Evolutionary conservation across 108 stramenopile genomes (phyloP).

Genomic region (Cyclotella sp.): DNA sequence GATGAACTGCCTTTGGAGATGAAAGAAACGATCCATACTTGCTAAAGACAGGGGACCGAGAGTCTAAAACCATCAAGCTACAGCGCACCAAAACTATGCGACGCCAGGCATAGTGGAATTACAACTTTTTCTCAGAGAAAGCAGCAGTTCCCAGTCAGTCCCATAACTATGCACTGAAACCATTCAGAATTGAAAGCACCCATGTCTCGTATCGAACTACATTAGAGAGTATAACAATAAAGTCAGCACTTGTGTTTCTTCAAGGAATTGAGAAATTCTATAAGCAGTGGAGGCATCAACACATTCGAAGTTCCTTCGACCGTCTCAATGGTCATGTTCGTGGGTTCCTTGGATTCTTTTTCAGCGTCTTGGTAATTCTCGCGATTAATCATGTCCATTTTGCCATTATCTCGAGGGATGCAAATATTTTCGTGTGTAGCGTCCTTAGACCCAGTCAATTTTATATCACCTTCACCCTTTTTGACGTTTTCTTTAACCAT

Average conservation of each 20-base stretch:
- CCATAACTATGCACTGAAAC: no score
- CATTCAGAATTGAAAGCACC: no score
- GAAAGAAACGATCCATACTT: no score
- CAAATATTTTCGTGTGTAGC: neutral
- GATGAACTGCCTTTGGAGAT: no score
- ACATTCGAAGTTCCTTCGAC: constrained; percentile 32
- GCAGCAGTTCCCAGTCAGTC: no score
- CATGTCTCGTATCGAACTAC: no score
- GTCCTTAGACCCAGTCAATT: neutral
- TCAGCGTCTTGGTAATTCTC: neutral
- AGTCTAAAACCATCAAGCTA: no score
- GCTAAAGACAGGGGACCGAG: no score
- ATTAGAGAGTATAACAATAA: no score
- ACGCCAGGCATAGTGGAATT: no score
- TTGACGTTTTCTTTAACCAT: neutral
- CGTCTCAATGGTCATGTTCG: constrained; percentile 7
- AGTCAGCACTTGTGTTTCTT: constrained; percentile 10
- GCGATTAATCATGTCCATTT: neutral
- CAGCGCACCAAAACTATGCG: no score
- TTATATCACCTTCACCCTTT: neutral
- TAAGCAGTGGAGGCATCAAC: constrained; percentile 43
- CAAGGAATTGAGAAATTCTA: constrained; percentile 22
- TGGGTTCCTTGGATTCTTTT: neutral
- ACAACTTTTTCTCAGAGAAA: no score
- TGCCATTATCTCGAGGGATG: neutral